Conservation (phyloP, 306 rosid species). For the Quercus glauca region DNA sequence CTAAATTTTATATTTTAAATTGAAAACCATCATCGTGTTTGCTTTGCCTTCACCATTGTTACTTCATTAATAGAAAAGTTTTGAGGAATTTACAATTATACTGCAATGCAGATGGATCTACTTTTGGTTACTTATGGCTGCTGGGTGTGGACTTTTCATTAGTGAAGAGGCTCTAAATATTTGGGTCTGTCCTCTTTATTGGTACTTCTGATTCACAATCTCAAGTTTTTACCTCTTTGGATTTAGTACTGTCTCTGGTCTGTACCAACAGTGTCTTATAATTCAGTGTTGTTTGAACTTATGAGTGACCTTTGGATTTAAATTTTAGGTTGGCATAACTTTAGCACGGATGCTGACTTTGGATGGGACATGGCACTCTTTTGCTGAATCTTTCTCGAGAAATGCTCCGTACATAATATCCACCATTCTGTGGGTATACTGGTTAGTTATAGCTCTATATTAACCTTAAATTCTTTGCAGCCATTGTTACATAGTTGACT, state of each 20-base stretch:
- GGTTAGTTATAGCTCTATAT: slow-evolving; percentile 36
- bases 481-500: not conserved
- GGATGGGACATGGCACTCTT: slow-evolving; percentile 62
- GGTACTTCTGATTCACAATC: slow-evolving; percentile 50
- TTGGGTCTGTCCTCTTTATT: slow-evolving; percentile 63
- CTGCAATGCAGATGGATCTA: slow-evolving; percentile 57
- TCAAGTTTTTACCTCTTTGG: slow-evolving; percentile 14
- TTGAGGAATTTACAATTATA: not conserved
- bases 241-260: slow-evolving; percentile 2
- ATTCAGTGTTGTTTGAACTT: slow-evolving; percentile 13
- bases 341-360: slow-evolving; percentile 48
- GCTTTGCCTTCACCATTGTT: not conserved
- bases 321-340: slow-evolving; percentile 59
- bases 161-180: slow-evolving; percentile 75
- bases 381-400: slow-evolving; percentile 56
- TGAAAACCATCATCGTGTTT: not conserved
- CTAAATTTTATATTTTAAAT: not conserved
- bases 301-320: slow-evolving; percentile 12
- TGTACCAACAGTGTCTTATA: not conserved
- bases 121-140: slow-evolving; percentile 81
- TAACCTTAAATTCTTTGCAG: not conserved
- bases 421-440: slow-evolving; percentile 62
- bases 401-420: slow-evolving; percentile 52
- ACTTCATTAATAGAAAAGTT: not conserved
- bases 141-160: slow-evolving; percentile 68